Conservation (phyloP, 768 basidiomycete genomes). For the Leucosporidium yakuticum region DNA sequence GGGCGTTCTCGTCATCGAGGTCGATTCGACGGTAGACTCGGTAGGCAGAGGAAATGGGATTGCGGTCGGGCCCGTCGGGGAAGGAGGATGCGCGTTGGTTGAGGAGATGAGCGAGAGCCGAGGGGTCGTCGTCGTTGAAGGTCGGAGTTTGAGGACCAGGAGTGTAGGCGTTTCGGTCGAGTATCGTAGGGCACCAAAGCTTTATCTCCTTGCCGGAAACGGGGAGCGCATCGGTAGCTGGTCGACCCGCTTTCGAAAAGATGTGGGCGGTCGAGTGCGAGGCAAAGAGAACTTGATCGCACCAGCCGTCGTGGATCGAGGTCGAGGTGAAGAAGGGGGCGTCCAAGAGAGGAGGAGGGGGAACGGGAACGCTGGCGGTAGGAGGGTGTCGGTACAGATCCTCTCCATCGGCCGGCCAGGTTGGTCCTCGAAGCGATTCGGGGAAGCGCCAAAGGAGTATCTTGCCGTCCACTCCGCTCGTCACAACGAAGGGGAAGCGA, state of each 20-base stretch:
- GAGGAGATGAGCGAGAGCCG: no score
- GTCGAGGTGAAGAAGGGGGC: background rate
- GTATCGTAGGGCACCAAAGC: background rate
- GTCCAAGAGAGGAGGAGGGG: background rate
- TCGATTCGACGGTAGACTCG: no score
- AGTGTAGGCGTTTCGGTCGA: background rate
- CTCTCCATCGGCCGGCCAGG: background rate
- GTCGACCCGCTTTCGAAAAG: background rate
- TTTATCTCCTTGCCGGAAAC: background rate
- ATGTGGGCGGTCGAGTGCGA: background rate
- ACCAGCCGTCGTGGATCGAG: background rate
- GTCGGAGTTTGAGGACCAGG: no score
- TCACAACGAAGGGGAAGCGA: background rate
- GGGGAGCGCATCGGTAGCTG: background rate
- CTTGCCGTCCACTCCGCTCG: background rate
- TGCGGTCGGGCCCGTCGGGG: no score
- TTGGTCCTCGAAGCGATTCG: no score
- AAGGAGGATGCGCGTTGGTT: no score
- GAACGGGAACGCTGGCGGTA: background rate
- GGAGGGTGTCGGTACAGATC: background rate
- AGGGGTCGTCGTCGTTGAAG: no score
- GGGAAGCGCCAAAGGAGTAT: background rate
- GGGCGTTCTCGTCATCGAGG: no score
- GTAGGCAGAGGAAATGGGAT: no score
- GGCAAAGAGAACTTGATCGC: background rate